Conservation (phyloP, 345 rosid genomes). For the Arabis alpina region DNA sequence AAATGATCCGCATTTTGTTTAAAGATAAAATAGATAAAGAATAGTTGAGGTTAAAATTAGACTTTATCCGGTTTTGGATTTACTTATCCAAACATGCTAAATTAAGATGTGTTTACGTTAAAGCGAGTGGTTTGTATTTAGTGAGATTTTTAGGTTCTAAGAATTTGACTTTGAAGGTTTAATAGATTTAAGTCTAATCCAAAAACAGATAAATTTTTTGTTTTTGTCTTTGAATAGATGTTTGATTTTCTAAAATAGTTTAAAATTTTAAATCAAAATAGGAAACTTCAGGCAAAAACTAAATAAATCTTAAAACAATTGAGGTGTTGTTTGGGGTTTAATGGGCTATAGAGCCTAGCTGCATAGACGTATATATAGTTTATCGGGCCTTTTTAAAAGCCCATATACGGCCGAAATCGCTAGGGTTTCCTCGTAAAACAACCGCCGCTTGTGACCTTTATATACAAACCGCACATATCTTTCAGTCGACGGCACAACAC, state of each 20-base stretch:
- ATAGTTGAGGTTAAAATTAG: conserved; percentile 18
- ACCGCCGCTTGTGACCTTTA: conserved; percentile 28
- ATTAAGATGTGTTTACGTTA: not conserved
- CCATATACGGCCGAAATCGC: not conserved
- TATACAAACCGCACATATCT: not conserved
- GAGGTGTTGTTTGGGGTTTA: not conserved
- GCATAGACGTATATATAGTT: not conserved
- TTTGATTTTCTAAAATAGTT: no score
- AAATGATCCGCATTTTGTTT: conserved; percentile 4
- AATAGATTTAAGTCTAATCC: not conserved
- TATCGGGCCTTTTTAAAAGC: not conserved
- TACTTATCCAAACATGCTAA: not conserved
- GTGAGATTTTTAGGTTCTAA: not conserved
- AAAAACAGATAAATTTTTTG: not conserved
- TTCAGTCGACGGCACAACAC: not conserved
- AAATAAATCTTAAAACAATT: no score
- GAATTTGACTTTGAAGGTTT: not conserved
- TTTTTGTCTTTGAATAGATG: conserved; percentile 6
- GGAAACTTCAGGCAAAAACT: no score
- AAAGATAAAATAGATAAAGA: not conserved
- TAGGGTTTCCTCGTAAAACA: conserved; percentile 30
- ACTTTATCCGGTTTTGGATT: conserved; percentile 20
- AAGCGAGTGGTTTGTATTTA: not conserved
- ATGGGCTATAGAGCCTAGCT: not conserved
- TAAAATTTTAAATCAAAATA: no score